Evolutionary conservation across 2,329 filamentous ascomycete species (phyloP), one percentile per base, ranked within the genome.

Genomic region (Monosporascus ibericus): DNA sequence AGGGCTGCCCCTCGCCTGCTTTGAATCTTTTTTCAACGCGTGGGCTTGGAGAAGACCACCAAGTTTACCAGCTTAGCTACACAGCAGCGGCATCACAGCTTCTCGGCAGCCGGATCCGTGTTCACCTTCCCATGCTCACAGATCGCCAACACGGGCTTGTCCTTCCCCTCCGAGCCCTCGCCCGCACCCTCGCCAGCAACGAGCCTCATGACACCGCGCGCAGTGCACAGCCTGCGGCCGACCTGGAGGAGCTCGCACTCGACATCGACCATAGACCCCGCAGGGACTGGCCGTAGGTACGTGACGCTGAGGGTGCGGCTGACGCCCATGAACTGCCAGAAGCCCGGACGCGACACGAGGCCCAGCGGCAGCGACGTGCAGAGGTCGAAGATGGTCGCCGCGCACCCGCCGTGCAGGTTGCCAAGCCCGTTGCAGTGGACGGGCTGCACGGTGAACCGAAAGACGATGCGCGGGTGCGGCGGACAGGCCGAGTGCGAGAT

Each of bases 371-470:
- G 65, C 3, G 81, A 81, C 0, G 87, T 88, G 59, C 81, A 77
- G 52, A 80, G 71, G 69, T 90, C 87, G 58, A 89, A 85, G 4
- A 90, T 68, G 0, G 85, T 85, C 2, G 87, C 79, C 0, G 81
- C 75, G 56, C 82, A 85, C 18, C 82, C 83, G 50, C 82, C 82
- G 62, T 86, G 82, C 51, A 86, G 69, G 68, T 78, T 85, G 25
- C 68, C 66, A 15, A 77, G 53, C 6, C 73, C 68, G 66, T 85
- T 85, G 66, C 72, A 75, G 69, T 85, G 77, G 3, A 70, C 59
- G 0, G 70, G 66, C 52, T 76, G 73, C 25, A 81, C 75, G 3
- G 70, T 77, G 65, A 76, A 79, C 53, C 68, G 61, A 64, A 82
- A 79, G 34, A 68, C 72, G 49, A 73, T 60, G 49, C 63, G 53